Evolutionary conservation across 129 eudicot species (phyloP).

Genomic region (Flaveria ramosissima): DNA sequence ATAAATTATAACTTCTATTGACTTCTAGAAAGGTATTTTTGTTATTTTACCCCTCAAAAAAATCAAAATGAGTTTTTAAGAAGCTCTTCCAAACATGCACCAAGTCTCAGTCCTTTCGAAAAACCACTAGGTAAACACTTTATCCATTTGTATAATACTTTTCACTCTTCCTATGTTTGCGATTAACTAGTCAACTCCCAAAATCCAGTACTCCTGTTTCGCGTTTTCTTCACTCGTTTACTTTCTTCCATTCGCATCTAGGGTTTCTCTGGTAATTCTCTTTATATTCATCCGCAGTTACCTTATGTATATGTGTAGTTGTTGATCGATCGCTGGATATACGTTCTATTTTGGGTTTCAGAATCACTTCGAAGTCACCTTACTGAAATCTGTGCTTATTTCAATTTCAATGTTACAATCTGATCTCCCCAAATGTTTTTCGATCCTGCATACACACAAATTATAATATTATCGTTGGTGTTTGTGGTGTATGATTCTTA

Average conservation of each 20-base stretch:
- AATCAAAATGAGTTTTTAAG: too few relatives aligned
- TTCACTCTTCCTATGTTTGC: background rate
- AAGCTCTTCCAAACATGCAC: too few relatives aligned
- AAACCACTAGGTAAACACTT: too few relatives aligned
- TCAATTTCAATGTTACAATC: background rate
- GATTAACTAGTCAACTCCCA: background rate
- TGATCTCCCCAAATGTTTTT: too few relatives aligned
- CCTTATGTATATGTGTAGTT: constrained; percentile 13
- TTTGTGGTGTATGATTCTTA: background rate
- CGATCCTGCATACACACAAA: too few relatives aligned
- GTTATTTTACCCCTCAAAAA: too few relatives aligned
- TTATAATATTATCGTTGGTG: background rate
- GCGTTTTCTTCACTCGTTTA: constrained; percentile 5
- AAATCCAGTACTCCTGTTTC: background rate
- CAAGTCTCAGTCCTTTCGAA: too few relatives aligned
- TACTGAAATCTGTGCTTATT: background rate
- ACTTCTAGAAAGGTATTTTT: too few relatives aligned
- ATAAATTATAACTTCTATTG: too few relatives aligned
- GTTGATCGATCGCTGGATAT: too few relatives aligned
- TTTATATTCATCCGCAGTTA: background rate
- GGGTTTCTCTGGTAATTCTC: constrained; percentile 25
- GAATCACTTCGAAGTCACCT: background rate
- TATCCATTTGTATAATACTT: too few relatives aligned
- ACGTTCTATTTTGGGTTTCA: background rate
- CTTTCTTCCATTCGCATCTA: constrained; percentile 15